These are phyloP conservation scores for Aphanomyces cochlioides DNA, from an alignment of 352 stramenopile genomes.

Conservation along the genomic window DNA sequence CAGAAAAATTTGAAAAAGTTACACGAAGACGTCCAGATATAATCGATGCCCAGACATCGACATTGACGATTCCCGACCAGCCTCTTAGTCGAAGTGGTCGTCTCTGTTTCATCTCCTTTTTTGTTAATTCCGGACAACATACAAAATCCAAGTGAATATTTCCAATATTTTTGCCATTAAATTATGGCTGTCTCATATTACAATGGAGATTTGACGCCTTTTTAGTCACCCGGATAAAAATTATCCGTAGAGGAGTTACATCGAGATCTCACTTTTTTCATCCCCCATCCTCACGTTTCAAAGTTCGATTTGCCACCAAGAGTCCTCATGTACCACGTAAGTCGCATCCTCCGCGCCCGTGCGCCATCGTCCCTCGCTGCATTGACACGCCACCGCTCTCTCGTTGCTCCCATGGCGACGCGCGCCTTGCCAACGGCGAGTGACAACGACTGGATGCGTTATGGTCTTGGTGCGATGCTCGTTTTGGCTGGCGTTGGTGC, in stretches of 20 bases:
- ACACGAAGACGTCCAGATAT: no score
- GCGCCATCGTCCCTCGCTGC: constrained; percentile 1
- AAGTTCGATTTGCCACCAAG: constrained; percentile 6
- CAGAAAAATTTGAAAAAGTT: no score
- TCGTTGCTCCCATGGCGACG: constrained; percentile 11
- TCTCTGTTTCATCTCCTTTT: no score
- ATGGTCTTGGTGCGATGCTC: constrained; percentile 13
- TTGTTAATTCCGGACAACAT: no score
- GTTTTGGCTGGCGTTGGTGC: background rate
- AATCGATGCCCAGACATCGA: no score
- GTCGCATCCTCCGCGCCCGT: constrained; percentile 16
- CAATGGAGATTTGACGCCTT: no score
- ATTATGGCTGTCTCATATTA: no score
- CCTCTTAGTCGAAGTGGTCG: no score
- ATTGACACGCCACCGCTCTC: background rate
- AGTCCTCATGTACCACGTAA: constrained; percentile 18
- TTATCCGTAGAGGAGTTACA: background rate
- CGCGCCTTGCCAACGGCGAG: constrained; percentile 1
- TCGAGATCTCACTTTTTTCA: background rate
- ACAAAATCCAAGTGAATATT: no score
- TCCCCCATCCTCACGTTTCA: background rate
- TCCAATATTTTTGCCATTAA: no score
- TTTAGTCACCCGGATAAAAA: background rate
- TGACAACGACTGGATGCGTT: constrained; percentile 3
- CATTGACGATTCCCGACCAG: no score